These are phyloP conservation scores for Boehmeria nivea DNA, from an alignment of 306 rosid species.

Conservation along the genomic window DNA sequence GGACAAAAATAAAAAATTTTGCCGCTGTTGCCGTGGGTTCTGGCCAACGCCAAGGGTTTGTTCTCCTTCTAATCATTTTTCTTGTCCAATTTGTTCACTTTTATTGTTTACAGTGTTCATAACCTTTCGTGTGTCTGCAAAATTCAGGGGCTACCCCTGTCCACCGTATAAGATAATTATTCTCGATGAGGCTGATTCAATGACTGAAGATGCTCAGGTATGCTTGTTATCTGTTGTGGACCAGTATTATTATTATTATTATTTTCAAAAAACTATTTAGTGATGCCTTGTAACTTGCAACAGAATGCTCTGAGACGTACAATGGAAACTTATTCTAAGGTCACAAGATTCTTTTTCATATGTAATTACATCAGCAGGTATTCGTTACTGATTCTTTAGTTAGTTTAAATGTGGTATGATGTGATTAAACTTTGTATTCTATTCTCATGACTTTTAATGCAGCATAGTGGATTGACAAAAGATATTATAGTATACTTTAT, in stretches of 20 bases:
- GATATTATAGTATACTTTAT: no score
- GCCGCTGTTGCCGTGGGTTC: slow-evolving; percentile 83
- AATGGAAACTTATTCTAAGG: slow-evolving; percentile 92
- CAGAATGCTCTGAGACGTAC: slow-evolving; percentile 96
- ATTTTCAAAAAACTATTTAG: background rate
- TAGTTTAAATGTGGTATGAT: slow-evolving; percentile 2
- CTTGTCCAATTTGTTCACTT: background rate
- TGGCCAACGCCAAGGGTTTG: slow-evolving; percentile 45
- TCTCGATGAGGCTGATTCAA: slow-evolving; percentile 95
- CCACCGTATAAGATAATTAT: slow-evolving; percentile 90
- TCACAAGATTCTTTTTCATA: slow-evolving; percentile 86
- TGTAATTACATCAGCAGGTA: slow-evolving; percentile 98
- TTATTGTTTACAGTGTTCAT: background rate
- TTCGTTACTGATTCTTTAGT: background rate
- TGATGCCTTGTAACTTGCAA: slow-evolving; percentile 4
- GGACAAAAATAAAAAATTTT: slow-evolving; percentile 87
- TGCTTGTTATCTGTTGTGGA: slow-evolving; percentile 14
- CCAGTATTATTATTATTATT: background rate
- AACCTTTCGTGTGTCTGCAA: slow-evolving; percentile 1
- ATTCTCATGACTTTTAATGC: background rate
- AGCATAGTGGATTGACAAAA: background rate
- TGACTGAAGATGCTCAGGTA: slow-evolving; percentile 99
- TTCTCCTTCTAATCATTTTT: slow-evolving; percentile 1
- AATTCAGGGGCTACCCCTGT: slow-evolving; percentile 69
- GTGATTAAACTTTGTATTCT: background rate